Evolutionary conservation across 176 grass and related monocot genomes (phyloP).

Genomic region (Bromus sterilis): DNA sequence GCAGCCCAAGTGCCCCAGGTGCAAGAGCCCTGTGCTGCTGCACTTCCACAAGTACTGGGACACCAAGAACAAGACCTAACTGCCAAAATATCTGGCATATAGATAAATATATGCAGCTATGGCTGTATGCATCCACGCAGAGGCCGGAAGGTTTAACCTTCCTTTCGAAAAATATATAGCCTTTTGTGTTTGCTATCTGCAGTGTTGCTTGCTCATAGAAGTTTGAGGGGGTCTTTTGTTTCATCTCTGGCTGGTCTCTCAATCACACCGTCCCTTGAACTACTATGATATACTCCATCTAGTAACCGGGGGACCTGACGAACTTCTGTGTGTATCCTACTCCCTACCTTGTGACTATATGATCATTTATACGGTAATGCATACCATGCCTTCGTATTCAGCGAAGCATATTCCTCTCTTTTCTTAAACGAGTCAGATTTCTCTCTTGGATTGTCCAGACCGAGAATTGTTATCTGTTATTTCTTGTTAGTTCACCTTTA

Average conservation of each 20-base stretch:
- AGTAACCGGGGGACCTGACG: neutral
- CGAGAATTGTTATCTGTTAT: neutral
- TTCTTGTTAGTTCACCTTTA: neutral
- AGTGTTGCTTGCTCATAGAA: neutral
- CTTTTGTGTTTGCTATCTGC: neutral
- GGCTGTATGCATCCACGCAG: neutral
- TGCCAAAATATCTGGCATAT: neutral
- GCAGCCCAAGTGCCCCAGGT: slow-evolving; percentile 37
- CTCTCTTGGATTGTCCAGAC: neutral
- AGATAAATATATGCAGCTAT: neutral
- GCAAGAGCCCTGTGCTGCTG: slow-evolving; percentile 34
- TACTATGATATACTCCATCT: neutral
- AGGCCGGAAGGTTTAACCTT: neutral
- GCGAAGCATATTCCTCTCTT: neutral
- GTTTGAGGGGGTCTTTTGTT: neutral
- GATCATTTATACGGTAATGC: neutral
- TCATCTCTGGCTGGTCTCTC: neutral
- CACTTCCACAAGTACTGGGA: slow-evolving; percentile 26
- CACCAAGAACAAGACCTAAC: neutral
- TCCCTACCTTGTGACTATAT: neutral
- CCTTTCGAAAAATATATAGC: neutral
- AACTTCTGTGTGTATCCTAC: neutral
- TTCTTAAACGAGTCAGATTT: neutral
- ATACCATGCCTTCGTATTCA: neutral
- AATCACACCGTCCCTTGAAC: neutral